phyloP scores from a whole-genome alignment of 257 asterid genomes.

The Petunia secreta region DNA sequence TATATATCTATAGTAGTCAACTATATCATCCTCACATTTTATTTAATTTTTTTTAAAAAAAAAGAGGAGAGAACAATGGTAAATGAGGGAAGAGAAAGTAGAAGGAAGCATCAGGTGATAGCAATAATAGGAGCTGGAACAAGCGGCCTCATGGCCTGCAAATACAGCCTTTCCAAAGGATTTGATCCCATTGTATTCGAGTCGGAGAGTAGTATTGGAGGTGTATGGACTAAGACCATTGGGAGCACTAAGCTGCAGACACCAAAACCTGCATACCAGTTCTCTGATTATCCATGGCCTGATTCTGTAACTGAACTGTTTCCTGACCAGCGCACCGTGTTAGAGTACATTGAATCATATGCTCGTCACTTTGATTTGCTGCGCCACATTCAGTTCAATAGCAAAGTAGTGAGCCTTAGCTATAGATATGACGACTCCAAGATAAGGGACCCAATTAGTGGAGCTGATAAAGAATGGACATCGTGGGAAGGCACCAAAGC shows the following conservation, averaged over 20 bases:
- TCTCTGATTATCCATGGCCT: constrained; percentile 66
- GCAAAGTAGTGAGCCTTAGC: constrained; percentile 41
- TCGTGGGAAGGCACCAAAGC: constrained; percentile 23
- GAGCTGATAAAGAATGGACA: constrained; percentile 36
- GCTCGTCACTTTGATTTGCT: constrained; percentile 45
- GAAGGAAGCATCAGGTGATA: constrained; percentile 25
- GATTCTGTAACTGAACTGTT: constrained; percentile 35
- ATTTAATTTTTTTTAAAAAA: too few species aligned
- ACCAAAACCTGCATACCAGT: constrained; percentile 43
- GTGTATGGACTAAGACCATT: constrained; percentile 36
- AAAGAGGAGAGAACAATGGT: neutral
- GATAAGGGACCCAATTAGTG: constrained; percentile 32
- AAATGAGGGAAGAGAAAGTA: constrained; percentile 25
- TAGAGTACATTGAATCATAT: constrained; percentile 45
- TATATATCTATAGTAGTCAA: too few species aligned
- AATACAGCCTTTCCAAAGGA: constrained; percentile 51
- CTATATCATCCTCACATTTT: too few species aligned
- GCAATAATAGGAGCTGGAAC: constrained; percentile 59
- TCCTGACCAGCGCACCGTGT: constrained; percentile 37
- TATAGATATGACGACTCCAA: constrained; percentile 30
- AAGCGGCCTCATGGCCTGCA: constrained; percentile 64
- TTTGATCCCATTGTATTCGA: constrained; percentile 54
- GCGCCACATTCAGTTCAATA: constrained; percentile 40
- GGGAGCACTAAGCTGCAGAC: neutral
- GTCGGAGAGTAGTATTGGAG: constrained; percentile 40